Evolutionary conservation across 1,284 basidiomycete species (phyloP).

Genomic region (Cystobasidiaceae sp.): DNA sequence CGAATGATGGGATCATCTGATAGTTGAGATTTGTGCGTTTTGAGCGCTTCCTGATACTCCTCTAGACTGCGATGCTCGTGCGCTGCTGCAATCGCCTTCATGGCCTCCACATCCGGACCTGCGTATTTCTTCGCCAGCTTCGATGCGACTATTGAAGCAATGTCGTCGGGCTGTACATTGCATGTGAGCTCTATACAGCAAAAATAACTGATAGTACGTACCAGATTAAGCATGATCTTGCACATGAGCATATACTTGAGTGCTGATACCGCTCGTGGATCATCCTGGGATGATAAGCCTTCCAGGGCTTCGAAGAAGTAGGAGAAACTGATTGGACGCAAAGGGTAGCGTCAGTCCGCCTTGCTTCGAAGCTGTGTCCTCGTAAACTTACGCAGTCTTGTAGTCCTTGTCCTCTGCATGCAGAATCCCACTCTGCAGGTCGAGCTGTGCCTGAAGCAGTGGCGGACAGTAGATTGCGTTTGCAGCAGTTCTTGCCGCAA

Average conservation of each 20-base stretch:
- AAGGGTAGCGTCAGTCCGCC: too few species aligned
- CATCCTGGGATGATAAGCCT: slow-evolving; percentile 62
- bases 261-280: slow-evolving; percentile 64
- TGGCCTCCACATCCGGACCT: slow-evolving; percentile 75
- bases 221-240: slow-evolving; percentile 94
- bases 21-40: slow-evolving; percentile 82
- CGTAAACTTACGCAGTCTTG: slow-evolving; percentile 70
- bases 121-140: slow-evolving; percentile 85
- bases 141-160: slow-evolving; percentile 73
- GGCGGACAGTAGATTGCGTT: slow-evolving; percentile 98
- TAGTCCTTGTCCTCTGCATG: slow-evolving; percentile 98
- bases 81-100: slow-evolving; percentile 90
- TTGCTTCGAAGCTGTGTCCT: too few species aligned
- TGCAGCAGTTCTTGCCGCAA: slow-evolving; percentile 86
- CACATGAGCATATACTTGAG: slow-evolving; percentile 97
- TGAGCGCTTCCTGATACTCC: slow-evolving; percentile 79
- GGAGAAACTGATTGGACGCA: slow-evolving; percentile 59
- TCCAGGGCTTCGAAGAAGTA: slow-evolving; percentile 99
- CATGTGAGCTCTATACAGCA: too few species aligned
- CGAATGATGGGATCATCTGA: slow-evolving; percentile 90
- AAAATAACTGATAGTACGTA: too few species aligned
- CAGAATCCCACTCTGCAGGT: slow-evolving; percentile 84
- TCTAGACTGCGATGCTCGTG: slow-evolving; percentile 84
- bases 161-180: slow-evolving; percentile 94
- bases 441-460: slow-evolving; percentile 80